Conservation (phyloP, 306 rosid genomes). For the Inga laurina region DNA sequence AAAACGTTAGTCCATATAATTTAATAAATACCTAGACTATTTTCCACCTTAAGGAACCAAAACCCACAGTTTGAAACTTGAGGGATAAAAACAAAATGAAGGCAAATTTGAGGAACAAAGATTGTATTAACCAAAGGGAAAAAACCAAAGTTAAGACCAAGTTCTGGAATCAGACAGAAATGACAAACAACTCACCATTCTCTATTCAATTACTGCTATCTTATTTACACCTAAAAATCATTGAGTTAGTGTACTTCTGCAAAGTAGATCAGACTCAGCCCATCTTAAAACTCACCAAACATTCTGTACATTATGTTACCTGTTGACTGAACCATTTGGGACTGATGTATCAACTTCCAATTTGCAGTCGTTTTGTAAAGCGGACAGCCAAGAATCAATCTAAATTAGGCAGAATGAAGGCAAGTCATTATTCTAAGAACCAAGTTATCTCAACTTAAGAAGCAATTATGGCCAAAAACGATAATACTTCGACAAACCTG, state of each 20-base stretch:
- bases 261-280: slow-evolving; percentile 27
- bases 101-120: too few species aligned
- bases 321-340: slow-evolving; percentile 35
- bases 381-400: slow-evolving; percentile 81
- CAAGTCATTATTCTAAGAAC: not conserved
- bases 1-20: too few species aligned
- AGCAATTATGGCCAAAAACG: slow-evolving; percentile 21
- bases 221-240: slow-evolving; percentile 26
- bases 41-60: too few species aligned
- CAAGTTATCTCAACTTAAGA: slow-evolving; percentile 11
- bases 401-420: slow-evolving; percentile 31
- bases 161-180: slow-evolving; percentile 21
- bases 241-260: slow-evolving; percentile 29
- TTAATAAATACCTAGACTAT: too few species aligned
- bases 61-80: too few species aligned
- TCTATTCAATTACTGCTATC: slow-evolving; percentile 23
- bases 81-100: too few species aligned
- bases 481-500: slow-evolving; percentile 52
- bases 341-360: slow-evolving; percentile 43
- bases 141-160: not conserved
- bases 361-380: slow-evolving; percentile 63
- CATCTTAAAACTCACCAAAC: slow-evolving; percentile 38
- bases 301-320: slow-evolving; percentile 27
- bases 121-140: too few species aligned
- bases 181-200: slow-evolving; percentile 19